phyloP scores from a whole-genome alignment of 2,329 filamentous ascomycete species.

The Ophiocordyceps australis region DNA sequence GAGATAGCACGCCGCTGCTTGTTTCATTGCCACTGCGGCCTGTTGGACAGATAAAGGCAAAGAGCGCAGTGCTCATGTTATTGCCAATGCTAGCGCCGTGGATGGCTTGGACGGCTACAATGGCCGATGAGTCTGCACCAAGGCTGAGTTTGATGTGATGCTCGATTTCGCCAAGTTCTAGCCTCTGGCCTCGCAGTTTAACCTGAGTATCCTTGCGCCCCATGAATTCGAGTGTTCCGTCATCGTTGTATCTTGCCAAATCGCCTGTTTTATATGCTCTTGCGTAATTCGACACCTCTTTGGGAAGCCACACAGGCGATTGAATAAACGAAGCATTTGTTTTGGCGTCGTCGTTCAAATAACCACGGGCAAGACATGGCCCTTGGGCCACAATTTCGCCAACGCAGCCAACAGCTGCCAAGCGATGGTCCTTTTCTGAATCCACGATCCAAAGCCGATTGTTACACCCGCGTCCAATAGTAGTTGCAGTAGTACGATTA shows the following conservation, averaged over 20 bases:
- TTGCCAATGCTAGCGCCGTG: too few relatives aligned
- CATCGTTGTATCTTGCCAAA: slow-evolving; percentile 3
- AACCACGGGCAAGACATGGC: slow-evolving; percentile 2
- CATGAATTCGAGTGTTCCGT: slow-evolving; percentile 4
- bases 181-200: slow-evolving; percentile 6
- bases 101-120: too few relatives aligned
- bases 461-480: slow-evolving; percentile 1
- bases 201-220: slow-evolving; percentile 2
- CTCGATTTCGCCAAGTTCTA: slow-evolving; percentile 5
- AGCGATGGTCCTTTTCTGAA: neutral
- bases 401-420: slow-evolving; percentile 2
- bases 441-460: slow-evolving; percentile 2
- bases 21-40: too few relatives aligned
- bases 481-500: slow-evolving; percentile 2
- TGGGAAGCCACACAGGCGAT: slow-evolving; percentile 1
- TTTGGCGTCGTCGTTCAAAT: slow-evolving; percentile 1
- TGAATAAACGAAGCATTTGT: neutral
- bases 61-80: slow-evolving; percentile 1
- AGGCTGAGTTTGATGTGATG: neutral
- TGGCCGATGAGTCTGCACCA: too few relatives aligned
- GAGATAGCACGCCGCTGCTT: too few relatives aligned
- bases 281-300: neutral
- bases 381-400: slow-evolving; percentile 4
- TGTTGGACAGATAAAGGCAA: slow-evolving; percentile 3
- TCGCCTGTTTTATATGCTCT: slow-evolving; percentile 6